Percentiles rank a stretch among this genome's conserved stretches.
Conservation (phyloP, 2,329 filamentous ascomycete genomes). For the Paecilomyces niveus region DNA sequence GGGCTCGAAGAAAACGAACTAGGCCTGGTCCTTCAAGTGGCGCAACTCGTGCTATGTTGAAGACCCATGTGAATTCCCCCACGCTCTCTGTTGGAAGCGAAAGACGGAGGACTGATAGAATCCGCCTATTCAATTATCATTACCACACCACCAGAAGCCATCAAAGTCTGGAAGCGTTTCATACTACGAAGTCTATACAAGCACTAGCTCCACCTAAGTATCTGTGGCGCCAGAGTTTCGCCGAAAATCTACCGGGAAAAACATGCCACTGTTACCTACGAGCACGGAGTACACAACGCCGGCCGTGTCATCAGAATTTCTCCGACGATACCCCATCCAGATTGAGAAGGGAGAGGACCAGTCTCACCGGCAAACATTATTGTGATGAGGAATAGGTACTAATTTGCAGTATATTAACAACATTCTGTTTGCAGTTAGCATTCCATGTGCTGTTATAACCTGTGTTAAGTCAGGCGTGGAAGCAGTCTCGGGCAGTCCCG, state of each 20-base stretch:
- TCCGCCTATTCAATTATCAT: too few relatives aligned
- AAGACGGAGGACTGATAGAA: too few relatives aligned
- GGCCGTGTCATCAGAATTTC: neutral
- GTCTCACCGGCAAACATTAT: neutral
- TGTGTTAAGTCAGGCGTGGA: neutral
- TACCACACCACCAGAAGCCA: neutral
- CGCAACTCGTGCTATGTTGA: too few relatives aligned
- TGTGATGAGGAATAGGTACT: too few relatives aligned
- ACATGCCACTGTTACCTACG: neutral
- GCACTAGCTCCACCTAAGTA: neutral
- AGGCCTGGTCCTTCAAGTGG: too few relatives aligned
- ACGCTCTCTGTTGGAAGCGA: too few relatives aligned
- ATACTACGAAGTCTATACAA: neutral
- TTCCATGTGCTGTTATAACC: neutral
- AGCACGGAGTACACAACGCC: neutral
- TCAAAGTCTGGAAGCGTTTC: neutral
- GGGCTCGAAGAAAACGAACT: too few relatives aligned
- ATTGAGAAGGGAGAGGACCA: neutral
- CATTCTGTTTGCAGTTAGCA: neutral
- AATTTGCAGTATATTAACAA: neutral
- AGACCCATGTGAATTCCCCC: too few relatives aligned
- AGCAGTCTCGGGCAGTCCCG: neutral
- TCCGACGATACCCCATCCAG: neutral
- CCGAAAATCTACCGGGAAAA: neutral
- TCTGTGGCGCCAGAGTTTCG: neutral